phyloP scores from a whole-genome alignment of 331 rosid species.

The Quercus phellos region DNA sequence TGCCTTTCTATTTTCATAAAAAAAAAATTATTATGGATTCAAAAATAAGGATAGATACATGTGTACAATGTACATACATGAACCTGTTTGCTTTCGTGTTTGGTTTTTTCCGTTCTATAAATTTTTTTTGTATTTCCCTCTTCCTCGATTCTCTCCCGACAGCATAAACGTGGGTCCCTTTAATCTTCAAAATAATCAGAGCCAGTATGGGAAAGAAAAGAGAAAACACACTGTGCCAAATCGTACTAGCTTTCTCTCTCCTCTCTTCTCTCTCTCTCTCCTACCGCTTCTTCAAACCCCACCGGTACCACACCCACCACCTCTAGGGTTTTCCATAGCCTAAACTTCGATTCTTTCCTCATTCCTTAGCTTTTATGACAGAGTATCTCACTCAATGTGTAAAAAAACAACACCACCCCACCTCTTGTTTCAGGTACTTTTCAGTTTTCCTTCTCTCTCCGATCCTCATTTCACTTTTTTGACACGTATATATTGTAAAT shows the following conservation, averaged over 20 bases:
- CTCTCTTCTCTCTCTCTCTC: constrained; percentile 2
- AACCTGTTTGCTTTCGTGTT: background rate
- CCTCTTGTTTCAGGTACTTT: constrained; percentile 33
- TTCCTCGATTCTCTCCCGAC: constrained; percentile 3
- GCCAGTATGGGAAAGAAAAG: constrained; percentile 49
- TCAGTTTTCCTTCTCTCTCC: constrained; percentile 17
- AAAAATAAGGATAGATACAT: too few species aligned
- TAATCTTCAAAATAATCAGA: constrained; percentile 50
- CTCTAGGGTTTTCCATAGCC: constrained; percentile 38
- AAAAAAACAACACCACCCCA: background rate
- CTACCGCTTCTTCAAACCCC: constrained; percentile 12
- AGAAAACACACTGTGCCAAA: constrained; percentile 14
- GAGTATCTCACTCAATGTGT: constrained; percentile 24
- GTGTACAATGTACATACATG: too few species aligned
- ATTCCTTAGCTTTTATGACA: constrained; percentile 12
- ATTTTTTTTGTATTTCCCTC: background rate
- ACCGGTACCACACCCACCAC: background rate
- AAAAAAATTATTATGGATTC: too few species aligned
- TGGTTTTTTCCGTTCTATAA: background rate
- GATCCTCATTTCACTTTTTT: constrained; percentile 6
- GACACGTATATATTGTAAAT: background rate
- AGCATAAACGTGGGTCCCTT: constrained; percentile 47
- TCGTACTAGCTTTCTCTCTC: constrained; percentile 17
- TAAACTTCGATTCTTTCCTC: background rate
- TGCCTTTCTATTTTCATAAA: too few species aligned